phyloP scores from a whole-genome alignment of 1,284 basidiomycete species.

The Sphaerobolus stellatus region DNA sequence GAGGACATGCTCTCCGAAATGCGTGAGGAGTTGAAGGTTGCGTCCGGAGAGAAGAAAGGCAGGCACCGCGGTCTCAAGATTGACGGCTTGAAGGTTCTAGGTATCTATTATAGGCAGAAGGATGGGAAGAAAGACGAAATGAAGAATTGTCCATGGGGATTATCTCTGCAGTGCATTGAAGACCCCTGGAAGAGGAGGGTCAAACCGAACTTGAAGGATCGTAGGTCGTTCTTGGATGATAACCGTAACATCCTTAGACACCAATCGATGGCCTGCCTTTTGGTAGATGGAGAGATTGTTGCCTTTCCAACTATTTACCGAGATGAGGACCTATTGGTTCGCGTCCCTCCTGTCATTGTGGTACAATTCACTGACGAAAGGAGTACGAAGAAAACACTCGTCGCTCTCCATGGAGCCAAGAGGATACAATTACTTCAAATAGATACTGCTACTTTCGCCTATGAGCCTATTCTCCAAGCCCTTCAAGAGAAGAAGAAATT shows the following conservation, averaged over 20 bases:
- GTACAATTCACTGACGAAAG: conserved; percentile 49
- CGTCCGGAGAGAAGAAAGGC: conserved; percentile 44
- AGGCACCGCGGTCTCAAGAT: conserved; percentile 42
- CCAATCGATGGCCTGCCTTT: conserved; percentile 50
- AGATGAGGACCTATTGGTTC: conserved; percentile 49
- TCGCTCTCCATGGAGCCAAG: conserved; percentile 37
- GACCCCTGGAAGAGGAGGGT: conserved; percentile 43
- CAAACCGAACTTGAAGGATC: conserved; percentile 16
- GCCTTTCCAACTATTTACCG: conserved; percentile 54
- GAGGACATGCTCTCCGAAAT: conserved; percentile 68
- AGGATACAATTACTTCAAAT: conserved; percentile 53
- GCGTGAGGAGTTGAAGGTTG: conserved; percentile 54
- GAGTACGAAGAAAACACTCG: conserved; percentile 38
- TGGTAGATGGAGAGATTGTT: conserved; percentile 47
- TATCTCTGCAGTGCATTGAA: conserved; percentile 41
- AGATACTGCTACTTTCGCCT: conserved; percentile 59
- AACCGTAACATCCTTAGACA: conserved; percentile 48
- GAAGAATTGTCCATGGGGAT: conserved; percentile 44
- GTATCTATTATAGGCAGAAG: conserved; percentile 34
- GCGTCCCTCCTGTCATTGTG: conserved; percentile 48
- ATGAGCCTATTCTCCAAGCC: conserved; percentile 55
- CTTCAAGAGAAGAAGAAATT: conserved; percentile 45
- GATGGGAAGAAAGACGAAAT: conserved; percentile 19
- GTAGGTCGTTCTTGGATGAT: conserved; percentile 36
- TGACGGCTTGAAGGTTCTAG: conserved; percentile 38